phyloP scores from a whole-genome alignment of 768 basidiomycete species.

The Phylloporus arenicola region DNA sequence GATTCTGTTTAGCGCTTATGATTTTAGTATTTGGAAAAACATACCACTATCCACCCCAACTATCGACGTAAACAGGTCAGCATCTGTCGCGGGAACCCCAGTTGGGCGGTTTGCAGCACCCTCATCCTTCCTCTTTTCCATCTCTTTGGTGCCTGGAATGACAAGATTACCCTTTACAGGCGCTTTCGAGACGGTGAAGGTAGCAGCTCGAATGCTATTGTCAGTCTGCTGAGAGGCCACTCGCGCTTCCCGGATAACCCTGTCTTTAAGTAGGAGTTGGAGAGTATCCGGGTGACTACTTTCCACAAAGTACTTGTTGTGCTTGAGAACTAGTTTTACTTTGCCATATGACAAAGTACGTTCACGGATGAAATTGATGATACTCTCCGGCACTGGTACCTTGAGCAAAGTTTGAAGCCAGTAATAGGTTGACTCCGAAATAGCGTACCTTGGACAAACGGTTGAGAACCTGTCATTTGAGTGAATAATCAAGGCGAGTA shows the following conservation, averaged over 20 bases:
- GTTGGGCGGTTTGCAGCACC: conserved; percentile 31
- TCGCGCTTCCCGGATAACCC: conserved; percentile 77
- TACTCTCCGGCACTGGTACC: conserved; percentile 89
- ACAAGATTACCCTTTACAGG: conserved; percentile 77
- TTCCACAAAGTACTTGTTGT: conserved; percentile 97
- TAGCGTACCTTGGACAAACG: conserved; percentile 61
- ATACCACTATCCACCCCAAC: conserved; percentile 87
- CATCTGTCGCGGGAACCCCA: conserved; percentile 41
- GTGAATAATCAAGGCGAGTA: conserved; percentile 31
- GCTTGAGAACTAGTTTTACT: conserved; percentile 95
- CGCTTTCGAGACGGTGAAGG: conserved; percentile 75
- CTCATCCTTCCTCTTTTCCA: conserved; percentile 66
- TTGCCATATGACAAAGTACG: conserved; percentile 97
- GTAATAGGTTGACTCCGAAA: conserved; percentile 1
- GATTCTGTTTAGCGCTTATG: neutral
- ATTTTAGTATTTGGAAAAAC: conserved; percentile 17
- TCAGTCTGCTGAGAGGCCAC: conserved; percentile 65
- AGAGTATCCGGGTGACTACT: conserved; percentile 92
- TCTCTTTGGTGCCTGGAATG: conserved; percentile 81
- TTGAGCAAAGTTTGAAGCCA: conserved; percentile 27
- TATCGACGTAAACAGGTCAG: conserved; percentile 90
- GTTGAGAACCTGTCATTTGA: conserved; percentile 58
- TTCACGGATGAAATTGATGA: conserved; percentile 82
- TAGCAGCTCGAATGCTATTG: conserved; percentile 69
- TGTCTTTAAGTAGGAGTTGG: conserved; percentile 82